These are phyloP conservation scores for Cetraspora pellucida DNA, from an alignment of 192 early-diverging fungal species.

Conservation along the genomic window DNA sequence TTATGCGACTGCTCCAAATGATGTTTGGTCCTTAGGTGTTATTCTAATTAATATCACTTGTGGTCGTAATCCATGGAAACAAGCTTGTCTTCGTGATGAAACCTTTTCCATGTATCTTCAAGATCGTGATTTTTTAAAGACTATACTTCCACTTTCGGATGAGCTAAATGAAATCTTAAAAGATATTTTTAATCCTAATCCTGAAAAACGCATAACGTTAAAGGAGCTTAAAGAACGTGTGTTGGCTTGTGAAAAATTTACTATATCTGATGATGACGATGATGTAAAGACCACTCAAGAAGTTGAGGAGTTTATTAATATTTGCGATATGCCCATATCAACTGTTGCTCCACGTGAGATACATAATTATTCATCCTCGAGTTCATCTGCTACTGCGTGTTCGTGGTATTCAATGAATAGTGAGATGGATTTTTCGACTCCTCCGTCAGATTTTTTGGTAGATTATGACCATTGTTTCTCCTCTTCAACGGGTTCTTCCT, in stretches of 20 bases:
- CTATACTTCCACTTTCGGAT: conserved; percentile 59
- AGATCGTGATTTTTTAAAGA: conserved; percentile 64
- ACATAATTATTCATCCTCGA: background rate
- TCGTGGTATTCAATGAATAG: conserved; percentile 28
- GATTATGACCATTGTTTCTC: conserved; percentile 20
- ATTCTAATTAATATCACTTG: conserved; percentile 82
- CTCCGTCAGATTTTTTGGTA: conserved; percentile 4
- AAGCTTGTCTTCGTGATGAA: conserved; percentile 66
- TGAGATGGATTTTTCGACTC: conserved; percentile 9
- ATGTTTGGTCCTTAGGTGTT: conserved; percentile 94
- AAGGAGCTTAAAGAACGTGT: conserved; percentile 47
- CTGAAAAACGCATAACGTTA: conserved; percentile 46
- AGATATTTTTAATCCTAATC: conserved; percentile 50
- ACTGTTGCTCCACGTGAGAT: background rate
- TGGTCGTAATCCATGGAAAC: conserved; percentile 80
- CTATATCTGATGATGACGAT: conserved; percentile 36
- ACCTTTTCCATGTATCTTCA: conserved; percentile 57
- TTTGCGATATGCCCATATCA: background rate
- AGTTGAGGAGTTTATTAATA: background rate
- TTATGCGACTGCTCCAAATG: conserved; percentile 63
- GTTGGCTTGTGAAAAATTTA: conserved; percentile 49
- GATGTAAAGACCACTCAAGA: background rate
- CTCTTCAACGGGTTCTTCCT: background rate
- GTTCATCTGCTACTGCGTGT: conserved; percentile 25
- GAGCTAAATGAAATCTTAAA: conserved; percentile 62